Evolutionary conservation across 331 rosid species (phyloP), one percentile per base, ranked within the genome.

Genomic region (Prunus yedoensis): DNA sequence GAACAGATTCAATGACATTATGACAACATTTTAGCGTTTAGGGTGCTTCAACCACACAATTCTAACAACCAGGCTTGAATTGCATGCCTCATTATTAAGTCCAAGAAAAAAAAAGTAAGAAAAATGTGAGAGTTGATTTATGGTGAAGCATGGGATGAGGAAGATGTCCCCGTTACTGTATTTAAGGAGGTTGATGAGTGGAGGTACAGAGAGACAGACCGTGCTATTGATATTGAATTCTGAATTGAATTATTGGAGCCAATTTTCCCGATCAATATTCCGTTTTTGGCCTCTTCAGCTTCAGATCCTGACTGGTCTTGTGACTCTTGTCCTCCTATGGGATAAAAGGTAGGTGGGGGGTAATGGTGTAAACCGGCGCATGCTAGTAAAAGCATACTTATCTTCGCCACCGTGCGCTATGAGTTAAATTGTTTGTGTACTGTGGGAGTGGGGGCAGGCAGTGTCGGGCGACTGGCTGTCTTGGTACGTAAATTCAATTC

Each of bases 121-220:
- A 27, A 51, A 10, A 27, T 25, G 8, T 28, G 32, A 51, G 60
- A 58, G 23, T 56, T 9, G 51, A 13, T 38, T 38, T 38, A 38
- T 23, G 75, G 30, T 53, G 77, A 73, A 71, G 76, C 66, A 58
- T 32, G 27, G 32, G 65, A 10, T 17, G 18, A 3, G 52, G 66
- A 38, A 54, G 25, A 21, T 16, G 56, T 43, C 45, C 43, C 54
- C 63, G 3, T 14, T 54, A 23, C 5, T 2, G 49, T 52, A 71
- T 71, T 12, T 6, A 70, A n/a, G 63, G 74, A 52, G 32, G 74
- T 0, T 70, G 38, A 32, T 18, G 74, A 16, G 52, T 14, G 5
- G 66, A 23, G 8, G 25, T 60, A 60, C 67, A 21, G 43, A 30
- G 56, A 14, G 54, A 30, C 46, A 41, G 38, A 14, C 30, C 15